phyloP scores from a whole-genome alignment of 2,329 filamentous ascomycete species.

The Talaromyces sp. region DNA sequence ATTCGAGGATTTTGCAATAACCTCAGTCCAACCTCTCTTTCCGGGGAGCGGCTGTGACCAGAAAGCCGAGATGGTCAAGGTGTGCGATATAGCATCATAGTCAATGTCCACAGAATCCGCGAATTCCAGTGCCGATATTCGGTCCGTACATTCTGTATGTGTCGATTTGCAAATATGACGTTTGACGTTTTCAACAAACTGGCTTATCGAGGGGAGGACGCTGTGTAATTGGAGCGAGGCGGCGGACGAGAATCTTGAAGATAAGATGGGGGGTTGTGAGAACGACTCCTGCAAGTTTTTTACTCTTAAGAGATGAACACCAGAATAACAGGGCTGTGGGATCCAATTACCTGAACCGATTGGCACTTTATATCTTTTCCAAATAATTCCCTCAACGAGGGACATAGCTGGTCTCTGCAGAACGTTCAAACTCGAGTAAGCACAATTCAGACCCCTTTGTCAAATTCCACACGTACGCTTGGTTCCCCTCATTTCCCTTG shows the following conservation, averaged over 20 bases:
- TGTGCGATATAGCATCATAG: conserved; percentile 63
- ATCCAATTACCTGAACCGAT: conserved; percentile 37
- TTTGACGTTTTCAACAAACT: conserved; percentile 50
- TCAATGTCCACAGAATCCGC: conserved; percentile 70
- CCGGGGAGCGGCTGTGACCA: conserved; percentile 44
- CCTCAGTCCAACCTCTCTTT: conserved; percentile 42
- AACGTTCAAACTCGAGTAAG: neutral
- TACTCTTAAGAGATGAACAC: neutral
- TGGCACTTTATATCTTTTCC: conserved; percentile 51
- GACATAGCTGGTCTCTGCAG: conserved; percentile 49
- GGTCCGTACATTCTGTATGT: conserved; percentile 46
- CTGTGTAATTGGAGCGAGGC: conserved; percentile 67
- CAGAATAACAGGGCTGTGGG: neutral
- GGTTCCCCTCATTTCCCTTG: conserved; percentile 23
- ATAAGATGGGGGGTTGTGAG: conserved; percentile 51
- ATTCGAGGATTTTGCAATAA: conserved; percentile 24
- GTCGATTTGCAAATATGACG: conserved; percentile 46
- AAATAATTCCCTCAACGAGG: conserved; percentile 53
- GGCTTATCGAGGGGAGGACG: conserved; percentile 51
- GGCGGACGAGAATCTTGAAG: conserved; percentile 56
- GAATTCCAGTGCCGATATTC: conserved; percentile 41
- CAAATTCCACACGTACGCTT: conserved; percentile 25
- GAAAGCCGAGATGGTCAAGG: conserved; percentile 58
- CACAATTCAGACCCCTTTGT: neutral
- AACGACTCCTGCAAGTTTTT: conserved; percentile 49